Evolutionary conservation across 169 alveolate species (phyloP), one percentile per base, ranked within the genome.

Genomic region (Hepatocystis sp.): DNA sequence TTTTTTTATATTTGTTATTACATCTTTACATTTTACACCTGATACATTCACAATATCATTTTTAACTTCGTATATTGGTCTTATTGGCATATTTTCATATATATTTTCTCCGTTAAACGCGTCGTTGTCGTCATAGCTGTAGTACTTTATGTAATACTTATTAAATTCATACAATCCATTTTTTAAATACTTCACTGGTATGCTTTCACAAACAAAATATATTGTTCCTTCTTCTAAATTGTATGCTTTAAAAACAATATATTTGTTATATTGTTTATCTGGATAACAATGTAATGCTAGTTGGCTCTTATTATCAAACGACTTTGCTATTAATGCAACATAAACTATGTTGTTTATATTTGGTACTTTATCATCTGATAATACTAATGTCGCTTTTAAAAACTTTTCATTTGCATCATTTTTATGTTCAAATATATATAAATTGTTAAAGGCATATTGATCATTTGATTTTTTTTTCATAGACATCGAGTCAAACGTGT

Each of bases 101-200:
- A n/a, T n/a, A n/a, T n/a, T n/a, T n/a, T n/a, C n/a, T n/a, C n/a
- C n/a, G n/a, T n/a, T n/a, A n/a, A n/a, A n/a, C n/a, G n/a, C n/a
- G n/a, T n/a, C n/a, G n/a, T n/a, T n/a, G n/a, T n/a, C n/a, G n/a
- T n/a, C n/a, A n/a, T n/a, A n/a, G n/a, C n/a, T n/a, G n/a, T n/a
- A n/a, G n/a, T 40, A 76, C 13, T 42, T n/a, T 27, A 76, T 36
- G n/a, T 58, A 47, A 23, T 56, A 76, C 32, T 58, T 76, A 21
- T 76, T 76, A 13, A 76, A 76, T 36, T 76, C 88, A 39, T 76
- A 76, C 1, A 76, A n/a, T 1, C 78, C 88, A 60, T 44, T 76
- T 46, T 58, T 58, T 10, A 39, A 1, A 46, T 40, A 36, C 25
- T 19, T 58, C 0, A 44, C 63, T 0, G 17, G 23, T 23, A 76